Conservation (phyloP, 1,284 basidiomycete genomes). For the Sanghuangporus weigelae region DNA sequence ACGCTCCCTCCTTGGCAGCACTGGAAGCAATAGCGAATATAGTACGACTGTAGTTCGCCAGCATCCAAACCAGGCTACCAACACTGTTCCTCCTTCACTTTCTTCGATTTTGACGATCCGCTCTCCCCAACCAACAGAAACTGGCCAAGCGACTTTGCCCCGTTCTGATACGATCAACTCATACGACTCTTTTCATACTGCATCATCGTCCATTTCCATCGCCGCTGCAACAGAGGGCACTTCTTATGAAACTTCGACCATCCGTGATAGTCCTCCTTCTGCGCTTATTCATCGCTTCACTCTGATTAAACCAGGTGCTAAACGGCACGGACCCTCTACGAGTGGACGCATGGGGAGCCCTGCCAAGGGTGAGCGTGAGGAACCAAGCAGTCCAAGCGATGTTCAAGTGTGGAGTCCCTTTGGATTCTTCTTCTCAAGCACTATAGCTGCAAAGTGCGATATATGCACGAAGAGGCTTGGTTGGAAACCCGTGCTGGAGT, state of each 20-base stretch:
- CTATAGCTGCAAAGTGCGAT: conserved; percentile 71
- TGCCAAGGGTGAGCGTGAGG: conserved; percentile 2
- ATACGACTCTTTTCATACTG: conserved; percentile 67
- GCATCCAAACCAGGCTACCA: conserved; percentile 34
- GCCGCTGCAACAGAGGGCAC: conserved; percentile 67
- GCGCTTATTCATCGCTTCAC: conserved; percentile 80
- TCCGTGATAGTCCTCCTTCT: conserved; percentile 38
- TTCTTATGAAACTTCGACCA: conserved; percentile 38
- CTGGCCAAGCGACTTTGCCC: conserved; percentile 22
- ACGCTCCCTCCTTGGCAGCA: conserved; percentile 48
- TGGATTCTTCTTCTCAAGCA: conserved; percentile 71
- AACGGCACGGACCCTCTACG: conserved; percentile 37
- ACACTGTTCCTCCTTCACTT: conserved; percentile 47
- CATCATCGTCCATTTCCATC: conserved; percentile 48
- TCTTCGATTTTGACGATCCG: conserved; percentile 73
- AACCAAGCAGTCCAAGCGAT: conserved; percentile 10
- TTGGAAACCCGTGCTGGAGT: conserved; percentile 79
- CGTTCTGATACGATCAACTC: conserved; percentile 47
- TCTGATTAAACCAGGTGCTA: conserved; percentile 70
- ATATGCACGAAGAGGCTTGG: conserved; percentile 78
- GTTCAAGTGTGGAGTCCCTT: conserved; percentile 61
- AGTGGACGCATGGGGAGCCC: conserved; percentile 27
- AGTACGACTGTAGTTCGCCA: conserved; percentile 62
- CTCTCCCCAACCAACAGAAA: conserved; percentile 46
- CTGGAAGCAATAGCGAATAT: conserved; percentile 44